phyloP scores from a whole-genome alignment of 805 yeast species.

The Nakazawaea populi region DNA sequence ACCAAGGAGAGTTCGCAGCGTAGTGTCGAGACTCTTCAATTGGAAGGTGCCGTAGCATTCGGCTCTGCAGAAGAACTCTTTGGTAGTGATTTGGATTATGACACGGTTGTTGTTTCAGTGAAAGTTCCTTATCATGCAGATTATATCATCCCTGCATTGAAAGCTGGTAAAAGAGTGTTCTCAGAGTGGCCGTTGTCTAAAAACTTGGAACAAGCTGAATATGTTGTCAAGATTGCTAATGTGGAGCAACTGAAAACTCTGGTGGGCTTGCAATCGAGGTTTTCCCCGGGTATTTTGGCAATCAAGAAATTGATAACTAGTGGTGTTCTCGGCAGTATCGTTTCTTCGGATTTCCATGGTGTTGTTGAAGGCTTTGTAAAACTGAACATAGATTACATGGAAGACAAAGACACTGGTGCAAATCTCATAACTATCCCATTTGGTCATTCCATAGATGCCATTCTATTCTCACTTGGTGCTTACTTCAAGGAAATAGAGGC shows the following conservation, averaged over 20 bases:
- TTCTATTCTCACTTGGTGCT: not conserved
- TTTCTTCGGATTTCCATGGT: not conserved
- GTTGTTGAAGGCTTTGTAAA: not conserved
- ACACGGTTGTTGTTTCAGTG: constrained; percentile 3
- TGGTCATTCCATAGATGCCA: constrained; percentile 8
- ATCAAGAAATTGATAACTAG: not conserved
- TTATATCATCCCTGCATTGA: constrained; percentile 3
- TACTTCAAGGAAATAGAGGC: not conserved
- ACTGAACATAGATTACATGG: not conserved
- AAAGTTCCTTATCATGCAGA: constrained; percentile 6
- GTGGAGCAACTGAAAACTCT: not conserved
- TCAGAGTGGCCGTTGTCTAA: constrained; percentile 8
- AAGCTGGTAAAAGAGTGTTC: not conserved
- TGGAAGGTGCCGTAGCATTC: not conserved
- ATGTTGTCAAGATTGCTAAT: not conserved
- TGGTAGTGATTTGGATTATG: not conserved
- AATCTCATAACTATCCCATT: constrained; percentile 6
- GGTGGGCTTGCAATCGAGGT: not conserved
- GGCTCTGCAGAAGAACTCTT: not conserved
- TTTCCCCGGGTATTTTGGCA: not conserved
- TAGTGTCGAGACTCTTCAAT: not conserved
- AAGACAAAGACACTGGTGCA: constrained; percentile 8
- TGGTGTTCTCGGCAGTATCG: not conserved
- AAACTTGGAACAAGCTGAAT: constrained; percentile 3
- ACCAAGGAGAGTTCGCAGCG: constrained; percentile 1